Percentiles rank a stretch among this genome's conserved stretches.
Evolutionary conservation across 1,284 basidiomycete genomes (phyloP).

Genomic region (Boletus coffeatus): DNA sequence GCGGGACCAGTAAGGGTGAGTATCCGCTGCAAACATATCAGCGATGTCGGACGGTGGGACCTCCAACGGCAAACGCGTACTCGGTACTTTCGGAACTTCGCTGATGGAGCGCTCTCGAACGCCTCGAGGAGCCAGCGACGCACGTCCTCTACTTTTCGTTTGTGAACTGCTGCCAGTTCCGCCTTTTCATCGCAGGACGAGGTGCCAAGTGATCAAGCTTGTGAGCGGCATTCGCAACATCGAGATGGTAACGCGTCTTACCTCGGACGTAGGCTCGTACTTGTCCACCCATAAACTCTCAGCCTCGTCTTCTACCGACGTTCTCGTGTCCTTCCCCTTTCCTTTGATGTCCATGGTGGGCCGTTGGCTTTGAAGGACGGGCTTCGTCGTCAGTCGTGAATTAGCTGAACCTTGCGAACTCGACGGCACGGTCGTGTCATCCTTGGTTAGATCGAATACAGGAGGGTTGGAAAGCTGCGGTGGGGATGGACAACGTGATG

Average conservation of each 20-base stretch:
- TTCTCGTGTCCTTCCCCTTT: slow-evolving; percentile 40
- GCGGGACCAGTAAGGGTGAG: slow-evolving; percentile 86
- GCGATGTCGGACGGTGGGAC: not conserved
- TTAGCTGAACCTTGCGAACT: slow-evolving; percentile 8
- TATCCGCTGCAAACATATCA: slow-evolving; percentile 52
- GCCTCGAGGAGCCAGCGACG: slow-evolving; percentile 84
- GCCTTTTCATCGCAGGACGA: slow-evolving; percentile 36
- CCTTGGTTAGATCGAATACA: slow-evolving; percentile 30
- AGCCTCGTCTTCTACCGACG: slow-evolving; percentile 26
- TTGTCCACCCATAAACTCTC: slow-evolving; percentile 72
- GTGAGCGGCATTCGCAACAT: not conserved
- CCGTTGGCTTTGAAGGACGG: slow-evolving; percentile 2
- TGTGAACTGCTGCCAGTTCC: slow-evolving; percentile 80
- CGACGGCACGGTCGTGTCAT: slow-evolving; percentile 8
- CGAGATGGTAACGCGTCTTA: slow-evolving; percentile 28
- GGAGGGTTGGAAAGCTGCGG: slow-evolving; percentile 34
- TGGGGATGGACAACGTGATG: not conserved
- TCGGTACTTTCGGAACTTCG: slow-evolving; percentile 69
- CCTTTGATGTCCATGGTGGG: slow-evolving; percentile 31
- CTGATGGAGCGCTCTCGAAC: slow-evolving; percentile 61
- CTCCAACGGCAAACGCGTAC: slow-evolving; percentile 38
- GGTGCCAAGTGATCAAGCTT: not conserved
- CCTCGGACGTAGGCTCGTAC: slow-evolving; percentile 66
- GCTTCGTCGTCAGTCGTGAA: slow-evolving; percentile 1
- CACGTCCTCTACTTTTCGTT: slow-evolving; percentile 82